phyloP scores from a whole-genome alignment of 225 moss, liverwort and hornwort genomes.

The Physcomitrium patens region DNA sequence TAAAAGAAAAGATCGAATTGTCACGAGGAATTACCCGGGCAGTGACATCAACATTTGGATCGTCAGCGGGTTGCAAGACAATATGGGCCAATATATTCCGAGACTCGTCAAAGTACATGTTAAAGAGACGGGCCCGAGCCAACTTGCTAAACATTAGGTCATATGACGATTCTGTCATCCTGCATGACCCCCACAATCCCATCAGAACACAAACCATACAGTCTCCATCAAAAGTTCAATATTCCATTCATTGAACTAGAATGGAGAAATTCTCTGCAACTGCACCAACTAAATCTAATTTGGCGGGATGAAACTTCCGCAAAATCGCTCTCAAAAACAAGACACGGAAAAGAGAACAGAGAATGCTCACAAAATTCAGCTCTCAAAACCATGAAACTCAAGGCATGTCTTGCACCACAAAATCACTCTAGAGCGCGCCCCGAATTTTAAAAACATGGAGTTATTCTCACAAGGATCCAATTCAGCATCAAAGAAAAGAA shows the following conservation, averaged over 20 bases:
- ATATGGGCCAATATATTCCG: conserved; percentile 72
- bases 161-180: conserved; percentile 94
- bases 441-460: too few relatives aligned
- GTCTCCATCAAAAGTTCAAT: background rate
- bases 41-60: conserved; percentile 87
- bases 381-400: too few relatives aligned
- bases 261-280: background rate
- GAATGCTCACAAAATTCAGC: background rate
- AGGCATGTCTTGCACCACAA: too few relatives aligned
- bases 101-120: conserved; percentile 88
- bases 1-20: background rate
- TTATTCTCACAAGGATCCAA: too few relatives aligned
- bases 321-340: background rate
- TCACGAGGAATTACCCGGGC: conserved; percentile 50
- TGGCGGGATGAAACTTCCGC: background rate
- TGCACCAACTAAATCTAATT: background rate
- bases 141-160: conserved; percentile 94
- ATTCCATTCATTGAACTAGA: background rate
- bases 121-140: conserved; percentile 76
- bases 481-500: too few relatives aligned
- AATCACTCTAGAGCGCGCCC: too few relatives aligned
- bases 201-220: conserved; percentile 5
- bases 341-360: background rate
- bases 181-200: conserved; percentile 32
- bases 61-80: conserved; percentile 85